A percentile compares a stretch with the other conserved stretches of the same genome.
phyloP scores from a whole-genome alignment of 768 basidiomycete genomes.

The Sarcomyxa edulis region DNA sequence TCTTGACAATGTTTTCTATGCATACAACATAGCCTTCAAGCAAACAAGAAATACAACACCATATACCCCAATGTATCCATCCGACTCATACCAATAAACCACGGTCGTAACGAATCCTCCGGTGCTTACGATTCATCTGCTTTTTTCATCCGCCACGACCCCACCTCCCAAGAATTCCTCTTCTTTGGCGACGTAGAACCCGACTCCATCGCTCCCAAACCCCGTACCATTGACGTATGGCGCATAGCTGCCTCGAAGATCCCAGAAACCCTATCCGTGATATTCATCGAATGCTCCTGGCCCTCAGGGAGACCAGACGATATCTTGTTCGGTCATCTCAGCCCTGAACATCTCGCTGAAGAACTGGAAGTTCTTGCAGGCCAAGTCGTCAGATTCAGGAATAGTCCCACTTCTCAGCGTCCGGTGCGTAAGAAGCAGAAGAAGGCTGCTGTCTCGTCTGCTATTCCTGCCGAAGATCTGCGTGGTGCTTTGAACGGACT shows the following conservation, averaged over 20 bases:
- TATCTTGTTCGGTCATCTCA: constrained; percentile 81
- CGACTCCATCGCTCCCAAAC: constrained; percentile 57
- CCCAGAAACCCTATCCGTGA: constrained; percentile 57
- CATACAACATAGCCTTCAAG: constrained; percentile 35
- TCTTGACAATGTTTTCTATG: constrained; percentile 5
- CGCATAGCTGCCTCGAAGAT: constrained; percentile 74
- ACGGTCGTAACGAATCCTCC: constrained; percentile 51
- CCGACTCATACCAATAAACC: constrained; percentile 63
- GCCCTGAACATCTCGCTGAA: constrained; percentile 69
- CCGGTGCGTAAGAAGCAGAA: constrained; percentile 33
- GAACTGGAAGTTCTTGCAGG: constrained; percentile 70
- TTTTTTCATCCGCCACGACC: constrained; percentile 76
- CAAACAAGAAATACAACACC: constrained; percentile 46
- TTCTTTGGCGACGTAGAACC: constrained; percentile 97
- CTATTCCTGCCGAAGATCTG: constrained; percentile 36
- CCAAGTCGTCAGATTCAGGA: constrained; percentile 52
- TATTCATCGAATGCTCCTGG: constrained; percentile 96
- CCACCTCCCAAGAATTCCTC: constrained; percentile 63
- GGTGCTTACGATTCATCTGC: constrained; percentile 74
- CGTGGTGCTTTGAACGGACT: constrained; percentile 52
- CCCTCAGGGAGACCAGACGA: constrained; percentile 64
- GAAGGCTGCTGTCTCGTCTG: constrained; percentile 16
- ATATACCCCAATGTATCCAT: constrained; percentile 57
- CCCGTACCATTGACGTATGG: constrained; percentile 74
- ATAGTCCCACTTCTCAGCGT: constrained; percentile 14